Evolutionary conservation across 495 filamentous ascomycete species (phyloP).

Genomic region (Penicillium soppii): DNA sequence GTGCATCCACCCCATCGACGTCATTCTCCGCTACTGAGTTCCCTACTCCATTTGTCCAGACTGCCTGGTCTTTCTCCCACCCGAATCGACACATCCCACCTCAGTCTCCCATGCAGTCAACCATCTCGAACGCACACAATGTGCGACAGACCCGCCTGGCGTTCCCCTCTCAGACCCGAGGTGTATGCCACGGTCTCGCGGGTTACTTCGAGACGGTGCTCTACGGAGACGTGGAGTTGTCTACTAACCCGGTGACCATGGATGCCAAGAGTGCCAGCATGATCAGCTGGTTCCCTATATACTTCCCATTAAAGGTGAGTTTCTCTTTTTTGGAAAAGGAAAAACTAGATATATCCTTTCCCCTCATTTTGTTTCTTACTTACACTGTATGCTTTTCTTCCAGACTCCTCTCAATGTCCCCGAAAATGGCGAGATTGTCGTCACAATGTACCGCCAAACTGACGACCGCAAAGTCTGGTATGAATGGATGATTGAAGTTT

Average conservation of each 20-base stretch:
- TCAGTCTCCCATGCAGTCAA: conserved; percentile 32
- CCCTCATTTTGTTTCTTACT: neutral
- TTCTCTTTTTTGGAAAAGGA: too few species aligned
- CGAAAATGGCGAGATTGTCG: conserved; percentile 76
- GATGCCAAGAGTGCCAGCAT: conserved; percentile 89
- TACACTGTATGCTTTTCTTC: neutral
- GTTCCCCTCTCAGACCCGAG: conserved; percentile 70
- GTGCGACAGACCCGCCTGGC: conserved; percentile 68
- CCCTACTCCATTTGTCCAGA: conserved; percentile 37
- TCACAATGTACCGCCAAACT: conserved; percentile 92
- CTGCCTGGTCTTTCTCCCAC: conserved; percentile 51
- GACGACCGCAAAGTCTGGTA: conserved; percentile 98
- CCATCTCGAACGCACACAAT: conserved; percentile 80
- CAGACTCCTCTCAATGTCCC: conserved; percentile 88
- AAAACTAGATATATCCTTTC: neutral
- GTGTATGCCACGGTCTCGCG: conserved; percentile 85
- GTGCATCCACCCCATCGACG: conserved; percentile 30
- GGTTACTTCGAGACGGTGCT: conserved; percentile 96
- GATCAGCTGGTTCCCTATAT: conserved; percentile 99
- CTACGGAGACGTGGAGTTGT: conserved; percentile 81
- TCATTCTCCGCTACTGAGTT: conserved; percentile 33
- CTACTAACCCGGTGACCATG: conserved; percentile 90
- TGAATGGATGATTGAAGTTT: conserved; percentile 93
- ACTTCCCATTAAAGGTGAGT: conserved; percentile 89
- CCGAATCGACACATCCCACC: conserved; percentile 42